Conservation (phyloP, 495 filamentous ascomycete genomes). For the Xylaria acuta region DNA sequence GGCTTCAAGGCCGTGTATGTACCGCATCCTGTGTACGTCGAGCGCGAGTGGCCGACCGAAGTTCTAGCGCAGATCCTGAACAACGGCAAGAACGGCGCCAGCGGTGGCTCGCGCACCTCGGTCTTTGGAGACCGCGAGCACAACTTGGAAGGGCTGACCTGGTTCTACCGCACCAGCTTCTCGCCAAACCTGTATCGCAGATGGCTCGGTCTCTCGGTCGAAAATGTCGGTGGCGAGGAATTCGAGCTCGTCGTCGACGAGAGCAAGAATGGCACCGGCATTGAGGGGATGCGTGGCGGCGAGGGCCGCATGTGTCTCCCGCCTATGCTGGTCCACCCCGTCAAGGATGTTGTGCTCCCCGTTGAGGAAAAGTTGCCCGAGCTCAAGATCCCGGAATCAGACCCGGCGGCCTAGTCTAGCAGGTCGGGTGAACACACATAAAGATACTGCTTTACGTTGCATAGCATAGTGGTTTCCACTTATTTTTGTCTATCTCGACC, state of each 20-base stretch:
- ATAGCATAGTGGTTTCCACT: slow-evolving; percentile 26
- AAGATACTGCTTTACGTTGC: slow-evolving; percentile 3
- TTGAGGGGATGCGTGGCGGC: slow-evolving; percentile 57
- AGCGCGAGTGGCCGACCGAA: slow-evolving; percentile 83
- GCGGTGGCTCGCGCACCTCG: slow-evolving; percentile 70
- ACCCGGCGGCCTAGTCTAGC: slow-evolving; percentile 39
- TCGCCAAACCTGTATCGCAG: slow-evolving; percentile 81
- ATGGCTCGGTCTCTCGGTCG: slow-evolving; percentile 85
- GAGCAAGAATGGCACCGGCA: slow-evolving; percentile 54
- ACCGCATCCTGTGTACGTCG: slow-evolving; percentile 89
- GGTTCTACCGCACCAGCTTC: slow-evolving; percentile 94
- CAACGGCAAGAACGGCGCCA: slow-evolving; percentile 79
- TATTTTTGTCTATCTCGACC: slow-evolving; percentile 9
- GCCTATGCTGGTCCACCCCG: slow-evolving; percentile 89
- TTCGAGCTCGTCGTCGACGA: slow-evolving; percentile 68
- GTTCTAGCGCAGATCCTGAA: slow-evolving; percentile 87
- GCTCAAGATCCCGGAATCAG: slow-evolving; percentile 41
- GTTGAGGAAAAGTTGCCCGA: slow-evolving; percentile 60
- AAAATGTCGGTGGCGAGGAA: slow-evolving; percentile 86
- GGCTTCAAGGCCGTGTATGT: slow-evolving; percentile 94
- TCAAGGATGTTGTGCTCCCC: slow-evolving; percentile 83
- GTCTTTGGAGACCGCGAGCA: slow-evolving; percentile 89
- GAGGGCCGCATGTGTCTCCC: slow-evolving; percentile 94
- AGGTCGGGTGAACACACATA: neutral
- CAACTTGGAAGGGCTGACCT: slow-evolving; percentile 85